Evolutionary conservation across 805 yeast species (phyloP), one percentile per base, ranked within the genome.

Genomic region (Gaillardinia entomophila): DNA sequence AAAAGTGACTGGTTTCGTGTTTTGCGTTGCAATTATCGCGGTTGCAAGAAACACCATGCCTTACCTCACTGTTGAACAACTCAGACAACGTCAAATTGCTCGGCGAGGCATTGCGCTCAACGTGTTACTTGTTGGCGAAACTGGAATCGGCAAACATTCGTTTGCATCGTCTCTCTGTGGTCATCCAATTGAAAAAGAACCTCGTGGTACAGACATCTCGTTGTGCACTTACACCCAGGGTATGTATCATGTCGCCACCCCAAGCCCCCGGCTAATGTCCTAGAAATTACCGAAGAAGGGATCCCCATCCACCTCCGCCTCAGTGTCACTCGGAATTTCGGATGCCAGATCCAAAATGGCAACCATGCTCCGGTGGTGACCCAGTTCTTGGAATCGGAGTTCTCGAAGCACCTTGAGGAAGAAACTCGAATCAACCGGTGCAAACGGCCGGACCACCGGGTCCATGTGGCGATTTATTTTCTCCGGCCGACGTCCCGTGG

Each of bases 101-200:
- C 43, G 32, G 30, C 41, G 41, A 20, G 58, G 58, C 10, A 31
- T 50, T 6, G 38, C 44, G 7, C 44, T 58, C 24, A 58, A 53
- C 35, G 8, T 58, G 12, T 37, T 59, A 10, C 39, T 64, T 25
- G 51, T 62, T 16, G 71, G 71, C 8, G 65, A 62, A 25, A 62
- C 60, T 37, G 68, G 69, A 12, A 49, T 55, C 29, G 86, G 88
- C 1, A 86, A 85, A 52, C 75, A 86, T 3, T 77, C 90, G 1
- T 85, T 88, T 41, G 63, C 87, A 45, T 85, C 89, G 65, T 79
- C 94, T 6, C 67, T 89, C 41, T 83, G 86, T 54, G 79, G 81
- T 6, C n/a, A n/a, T n/a, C n/a, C n/a, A n/a, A n/a, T n/a, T n/a
- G n/a, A n/a, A n/a, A n/a, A n/a, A n/a, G n/a, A n/a, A n/a, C n/a